Evolutionary conservation across 2,329 filamentous ascomycete genomes (phyloP).

Genomic region (Tolypocladium tundrense): DNA sequence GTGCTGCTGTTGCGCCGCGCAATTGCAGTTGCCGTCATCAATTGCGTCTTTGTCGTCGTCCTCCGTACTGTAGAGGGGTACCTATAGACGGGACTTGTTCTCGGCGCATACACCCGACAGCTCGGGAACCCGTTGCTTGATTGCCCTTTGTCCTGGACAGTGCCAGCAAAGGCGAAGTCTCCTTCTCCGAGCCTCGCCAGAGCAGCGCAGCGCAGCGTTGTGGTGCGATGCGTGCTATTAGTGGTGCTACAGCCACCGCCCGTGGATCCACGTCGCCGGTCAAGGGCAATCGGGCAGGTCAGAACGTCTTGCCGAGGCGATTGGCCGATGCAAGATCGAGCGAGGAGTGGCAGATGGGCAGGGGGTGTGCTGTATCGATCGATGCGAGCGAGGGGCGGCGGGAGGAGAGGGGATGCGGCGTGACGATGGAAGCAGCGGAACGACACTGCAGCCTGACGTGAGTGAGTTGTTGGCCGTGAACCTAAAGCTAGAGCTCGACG

Average conservation of each 20-base stretch:
- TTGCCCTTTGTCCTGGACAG: background rate
- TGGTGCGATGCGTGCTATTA: background rate
- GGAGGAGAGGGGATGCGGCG: background rate
- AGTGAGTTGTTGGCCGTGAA: background rate
- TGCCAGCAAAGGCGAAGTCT: background rate
- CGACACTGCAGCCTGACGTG: background rate
- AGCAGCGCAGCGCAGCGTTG: background rate
- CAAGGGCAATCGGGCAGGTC: background rate
- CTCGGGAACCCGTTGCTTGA: background rate
- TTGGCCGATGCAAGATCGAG: slow-evolving; percentile 1
- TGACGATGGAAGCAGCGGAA: background rate
- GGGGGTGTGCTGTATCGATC: background rate
- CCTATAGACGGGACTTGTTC: background rate
- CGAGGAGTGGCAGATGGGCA: background rate
- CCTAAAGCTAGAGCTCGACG: background rate
- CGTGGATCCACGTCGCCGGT: background rate
- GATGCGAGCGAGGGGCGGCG: background rate
- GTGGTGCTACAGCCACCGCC: too few species aligned
- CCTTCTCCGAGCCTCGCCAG: background rate
- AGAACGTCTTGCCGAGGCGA: background rate
- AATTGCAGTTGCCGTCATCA: background rate
- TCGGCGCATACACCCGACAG: background rate
- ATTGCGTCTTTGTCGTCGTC: background rate
- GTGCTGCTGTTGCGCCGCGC: background rate
- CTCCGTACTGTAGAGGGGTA: background rate